Evolutionary conservation across 371 early-diverging fungal genomes (phyloP), one percentile per base, ranked within the genome.

Genomic region (Rhizopus stolonifer): DNA sequence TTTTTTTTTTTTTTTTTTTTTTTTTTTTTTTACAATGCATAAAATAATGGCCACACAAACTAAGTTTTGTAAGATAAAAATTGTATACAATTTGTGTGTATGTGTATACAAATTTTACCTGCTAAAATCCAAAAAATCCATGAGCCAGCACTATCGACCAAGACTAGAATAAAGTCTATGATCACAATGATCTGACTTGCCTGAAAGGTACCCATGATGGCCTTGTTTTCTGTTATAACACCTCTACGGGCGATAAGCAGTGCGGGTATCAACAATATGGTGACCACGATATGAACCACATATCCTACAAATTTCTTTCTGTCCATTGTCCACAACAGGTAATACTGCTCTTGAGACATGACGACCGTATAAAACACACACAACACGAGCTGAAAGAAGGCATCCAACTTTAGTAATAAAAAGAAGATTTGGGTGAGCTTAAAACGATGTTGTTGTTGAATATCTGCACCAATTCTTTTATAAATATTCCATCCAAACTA

Each of bases 111-210:
- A n/a, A n/a, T n/a, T 49, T 58, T 77, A 74, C 78, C 77, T 56
- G 72, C 71, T 24, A 78, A 40, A 13, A 68, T 74, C 79, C 79
- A 78, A 51, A 78, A 78, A 0, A 70, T 64, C 79, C 79, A 78
- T 19, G 58, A 56, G 15, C 57, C 51, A 9, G 67, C 58, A 36
- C 74, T 74, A 48, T 78, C 74, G 15, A 65, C 65, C 21, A 78
- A 42, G 5, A 78, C 49, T 17, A 74, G 47, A 19, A 66, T 51
- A 46, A 78, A 78, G 49, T 78, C 79, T 1, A 72, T 57, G 14
- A 60, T 48, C 48, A 72, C 45, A n/a, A 74, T 49, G 2, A 48
- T 39, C 9, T 74, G 74, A 17, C 70, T 58, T 1, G 64, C 33
- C 24, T 69, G 42, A 29, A 68, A 78, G 1, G 31, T 18, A 17